Base-by-base conservation (phyloP, 768 basidiomycete species). In the Rhizopogon sp. region DNA sequence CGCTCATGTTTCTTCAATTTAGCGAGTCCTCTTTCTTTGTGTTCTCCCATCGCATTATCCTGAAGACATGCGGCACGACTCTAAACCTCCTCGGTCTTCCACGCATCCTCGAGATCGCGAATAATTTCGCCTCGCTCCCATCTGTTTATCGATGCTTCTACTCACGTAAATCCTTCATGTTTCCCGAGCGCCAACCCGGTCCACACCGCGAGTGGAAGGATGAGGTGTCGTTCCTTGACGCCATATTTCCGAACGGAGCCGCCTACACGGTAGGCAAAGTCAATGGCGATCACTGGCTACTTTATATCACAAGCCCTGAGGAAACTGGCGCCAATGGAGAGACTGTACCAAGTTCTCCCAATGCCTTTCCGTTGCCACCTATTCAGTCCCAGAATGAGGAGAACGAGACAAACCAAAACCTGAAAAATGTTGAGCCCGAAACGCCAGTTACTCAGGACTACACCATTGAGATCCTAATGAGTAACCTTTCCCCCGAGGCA, bases 41-140 rank as follows among this genome's bases (percentile, higher is more conserved):
- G 52, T 92, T 88, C 39, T 84, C 96, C 2, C 95, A 99, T 73
- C 87, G 93, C 54, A 80, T 99, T 57, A 98, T 99, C 64, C 84
- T 99, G 66, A 99, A 99, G 74, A 99, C 97, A 11, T 99, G 97
- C 70, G 97, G 97, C 25, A 99, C 97, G 3, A 99, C 97, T 5
- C 86, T 98, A 57, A 98, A 98, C 74, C 87, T 99, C 47, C 80
- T 96, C 58, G 97, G 97, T 11, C 80, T 99, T 50, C 92, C 93
- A 20, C 84, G 93, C 55, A 96, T 99, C 64, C 89, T 99, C 56
- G 87, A 93, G 64, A 96, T 98, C 66, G 97, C 97, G 2, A 77
- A 82, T 37, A 74, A 77, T 6, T 74, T 87, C 39, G 88, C 87
- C 10, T 77, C 80, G 49, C 72, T 93, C 57, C 75, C 75, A 25